phyloP scores from a whole-genome alignment of 768 basidiomycete species.

The Psilocybe azurescens region DNA sequence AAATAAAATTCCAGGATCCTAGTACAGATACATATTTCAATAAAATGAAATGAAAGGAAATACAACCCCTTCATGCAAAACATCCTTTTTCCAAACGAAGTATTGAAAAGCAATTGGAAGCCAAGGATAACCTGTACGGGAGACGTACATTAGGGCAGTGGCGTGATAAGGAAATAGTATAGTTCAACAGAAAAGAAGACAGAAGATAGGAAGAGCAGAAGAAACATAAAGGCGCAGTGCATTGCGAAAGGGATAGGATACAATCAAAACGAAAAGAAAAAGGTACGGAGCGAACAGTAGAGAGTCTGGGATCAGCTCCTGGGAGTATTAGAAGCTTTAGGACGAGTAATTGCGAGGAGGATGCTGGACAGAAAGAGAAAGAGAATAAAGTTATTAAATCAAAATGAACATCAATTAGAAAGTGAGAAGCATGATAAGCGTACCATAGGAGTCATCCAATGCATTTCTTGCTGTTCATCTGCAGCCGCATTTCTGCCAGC shows the following conservation, averaged over 20 bases:
- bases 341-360: not conserved
- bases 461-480: conserved; percentile 30
- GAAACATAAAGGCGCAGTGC: not conserved
- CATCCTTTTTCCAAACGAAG: not conserved
- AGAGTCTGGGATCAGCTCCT: not conserved
- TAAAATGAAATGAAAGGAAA: not conserved
- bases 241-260: not conserved
- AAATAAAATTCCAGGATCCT: conserved; percentile 1
- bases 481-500: conserved; percentile 62
- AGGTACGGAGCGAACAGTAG: not conserved
- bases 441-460: conserved; percentile 21
- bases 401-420: not conserved
- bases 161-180: not conserved
- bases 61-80: conserved; percentile 2
- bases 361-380: not conserved
- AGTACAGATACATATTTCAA: conserved; percentile 24
- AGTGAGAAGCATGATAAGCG: not conserved
- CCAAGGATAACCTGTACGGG: not conserved
- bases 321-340: not conserved
- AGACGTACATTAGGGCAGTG: not conserved
- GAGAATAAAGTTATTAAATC: not conserved
- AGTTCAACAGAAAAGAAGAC: not conserved
- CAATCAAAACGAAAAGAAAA: not conserved
- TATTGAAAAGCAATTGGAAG: not conserved
- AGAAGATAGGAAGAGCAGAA: not conserved